Base-by-base conservation (phyloP, 352 stramenopile genomes). In the Phytophthora foliorum region DNA sequence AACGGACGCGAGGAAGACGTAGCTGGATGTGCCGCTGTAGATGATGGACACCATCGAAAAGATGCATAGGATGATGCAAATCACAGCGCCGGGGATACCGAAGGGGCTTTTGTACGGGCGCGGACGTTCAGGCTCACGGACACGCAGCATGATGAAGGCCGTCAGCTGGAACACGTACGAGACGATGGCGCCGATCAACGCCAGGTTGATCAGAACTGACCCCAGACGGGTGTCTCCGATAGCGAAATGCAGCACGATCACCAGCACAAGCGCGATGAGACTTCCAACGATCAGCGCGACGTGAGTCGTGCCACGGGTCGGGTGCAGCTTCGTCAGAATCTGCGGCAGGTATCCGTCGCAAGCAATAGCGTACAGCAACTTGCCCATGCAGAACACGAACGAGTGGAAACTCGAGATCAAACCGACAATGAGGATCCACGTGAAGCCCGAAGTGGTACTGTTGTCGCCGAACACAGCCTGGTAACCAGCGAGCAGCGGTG, bases 301-400 rank as follows among this genome's bases (percentile, higher is more conserved):
- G 46, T 81, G 72, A 0, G 81, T 80, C 19, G 81, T 90, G 42
- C 71, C 73, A 9, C 66, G 75, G 4, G 68, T 80, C 21, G 81
- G 77, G 60, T 84, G 75, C 32, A 84, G 32, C 57, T 84, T 85
- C 45, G 80, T 88, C 25, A 90, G 57, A 11, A 84, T 51, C 11
- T 69, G 51, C 8, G 81, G 81, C 24, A 90, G 69, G 63, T 76
- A 90, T n/a, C 81, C 81, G 46, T 90, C 81, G 44, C 80, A 80
- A 10, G 81, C 81, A 46, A 90, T 90, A 31, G 81, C 81, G 61
- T 74, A 86, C 10, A 90, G 67, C 51, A 90, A 54, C 32, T 82
- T 82, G 27, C 81, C 78, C 81, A 90, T 90, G 67, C 81, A 90
- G 60, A 84, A 90, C 24, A 90, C 83, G 74, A 90, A 90, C 68